Evolutionary conservation across 495 filamentous ascomycete species (phyloP).

Genomic region (Umbilicaria muhlenbergii): DNA sequence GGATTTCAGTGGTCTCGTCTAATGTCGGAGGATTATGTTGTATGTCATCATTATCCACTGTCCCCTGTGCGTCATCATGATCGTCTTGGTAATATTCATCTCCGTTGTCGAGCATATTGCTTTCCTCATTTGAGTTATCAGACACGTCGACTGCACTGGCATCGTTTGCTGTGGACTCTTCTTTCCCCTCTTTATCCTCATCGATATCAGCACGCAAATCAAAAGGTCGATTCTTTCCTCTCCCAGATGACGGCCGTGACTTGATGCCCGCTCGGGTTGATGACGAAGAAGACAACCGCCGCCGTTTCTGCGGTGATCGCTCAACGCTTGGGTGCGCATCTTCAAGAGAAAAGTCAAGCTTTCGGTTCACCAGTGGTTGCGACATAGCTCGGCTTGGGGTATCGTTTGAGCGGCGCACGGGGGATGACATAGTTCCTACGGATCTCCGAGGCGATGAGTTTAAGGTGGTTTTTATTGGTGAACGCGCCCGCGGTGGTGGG

Average conservation of each 20-base stretch:
- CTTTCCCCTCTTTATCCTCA: not conserved
- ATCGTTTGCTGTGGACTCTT: too few relatives aligned
- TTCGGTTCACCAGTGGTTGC: slow-evolving; percentile 10
- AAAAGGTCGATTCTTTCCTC: slow-evolving; percentile 10
- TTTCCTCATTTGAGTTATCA: too few relatives aligned
- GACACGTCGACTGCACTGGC: too few relatives aligned
- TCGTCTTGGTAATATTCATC: too few relatives aligned
- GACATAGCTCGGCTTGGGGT: slow-evolving; percentile 11
- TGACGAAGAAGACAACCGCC: too few relatives aligned
- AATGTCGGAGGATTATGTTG: too few relatives aligned
- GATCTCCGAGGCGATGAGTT: slow-evolving; percentile 24
- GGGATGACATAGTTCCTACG: slow-evolving; percentile 8
- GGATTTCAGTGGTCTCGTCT: too few relatives aligned
- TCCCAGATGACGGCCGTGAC: not conserved
- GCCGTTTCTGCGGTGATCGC: not conserved
- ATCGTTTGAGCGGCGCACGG: slow-evolving; percentile 5
- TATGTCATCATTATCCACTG: too few relatives aligned
- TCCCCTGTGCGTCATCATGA: too few relatives aligned
- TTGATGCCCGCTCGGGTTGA: too few relatives aligned
- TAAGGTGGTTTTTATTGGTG: slow-evolving; percentile 28
- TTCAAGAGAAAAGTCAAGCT: slow-evolving; percentile 24
- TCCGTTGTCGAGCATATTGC: too few relatives aligned
- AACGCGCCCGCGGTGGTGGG: slow-evolving; percentile 24
- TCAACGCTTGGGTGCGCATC: not conserved
- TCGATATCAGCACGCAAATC: slow-evolving; percentile 8